Evolutionary conservation across 2,329 filamentous ascomycete genomes (phyloP).

Genomic region (Talaromyces verruculosus): DNA sequence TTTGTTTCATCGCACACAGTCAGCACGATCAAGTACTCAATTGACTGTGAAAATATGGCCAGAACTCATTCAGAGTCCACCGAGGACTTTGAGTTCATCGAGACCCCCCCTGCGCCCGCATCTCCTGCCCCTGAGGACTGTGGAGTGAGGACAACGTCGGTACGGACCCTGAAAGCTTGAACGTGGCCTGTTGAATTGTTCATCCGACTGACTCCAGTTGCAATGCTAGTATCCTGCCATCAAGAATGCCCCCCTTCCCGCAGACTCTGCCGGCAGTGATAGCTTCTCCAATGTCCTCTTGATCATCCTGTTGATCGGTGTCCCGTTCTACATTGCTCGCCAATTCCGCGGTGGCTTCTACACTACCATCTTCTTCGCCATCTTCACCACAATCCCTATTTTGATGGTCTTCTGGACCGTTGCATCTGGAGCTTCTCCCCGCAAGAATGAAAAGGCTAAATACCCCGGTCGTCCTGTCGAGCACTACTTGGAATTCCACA

Average conservation of each 20-base stretch:
- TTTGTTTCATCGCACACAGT: slow-evolving; percentile 28
- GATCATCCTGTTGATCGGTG: slow-evolving; percentile 64
- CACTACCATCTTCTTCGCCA: slow-evolving; percentile 81
- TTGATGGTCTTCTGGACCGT: slow-evolving; percentile 79
- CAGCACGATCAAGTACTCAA: slow-evolving; percentile 26
- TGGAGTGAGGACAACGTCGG: slow-evolving; percentile 62
- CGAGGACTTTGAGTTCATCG: slow-evolving; percentile 55
- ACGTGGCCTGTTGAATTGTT: slow-evolving; percentile 13
- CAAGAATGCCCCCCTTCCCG: slow-evolving; percentile 90
- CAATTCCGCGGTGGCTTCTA: slow-evolving; percentile 81
- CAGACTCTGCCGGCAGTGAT: slow-evolving; percentile 79
- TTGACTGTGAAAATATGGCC: slow-evolving; percentile 37
- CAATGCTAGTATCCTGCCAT: slow-evolving; percentile 74
- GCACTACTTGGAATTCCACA: slow-evolving; percentile 66
- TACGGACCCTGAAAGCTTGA: slow-evolving; percentile 40
- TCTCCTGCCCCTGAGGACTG: slow-evolving; percentile 55
- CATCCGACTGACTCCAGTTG: slow-evolving; percentile 1
- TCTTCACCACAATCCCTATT: slow-evolving; percentile 77
- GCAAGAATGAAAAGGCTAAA: slow-evolving; percentile 88
- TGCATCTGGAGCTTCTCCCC: slow-evolving; percentile 76
- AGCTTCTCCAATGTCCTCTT: slow-evolving; percentile 83
- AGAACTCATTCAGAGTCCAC: slow-evolving; percentile 47
- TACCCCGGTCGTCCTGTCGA: slow-evolving; percentile 84
- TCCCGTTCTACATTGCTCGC: slow-evolving; percentile 79
- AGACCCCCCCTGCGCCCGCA: slow-evolving; percentile 60